Percentiles rank a stretch among this genome's conserved stretches.
Evolutionary conservation across 192 early-diverging fungal species (phyloP).

Genomic region (Pecoramyces ruminantium): DNA sequence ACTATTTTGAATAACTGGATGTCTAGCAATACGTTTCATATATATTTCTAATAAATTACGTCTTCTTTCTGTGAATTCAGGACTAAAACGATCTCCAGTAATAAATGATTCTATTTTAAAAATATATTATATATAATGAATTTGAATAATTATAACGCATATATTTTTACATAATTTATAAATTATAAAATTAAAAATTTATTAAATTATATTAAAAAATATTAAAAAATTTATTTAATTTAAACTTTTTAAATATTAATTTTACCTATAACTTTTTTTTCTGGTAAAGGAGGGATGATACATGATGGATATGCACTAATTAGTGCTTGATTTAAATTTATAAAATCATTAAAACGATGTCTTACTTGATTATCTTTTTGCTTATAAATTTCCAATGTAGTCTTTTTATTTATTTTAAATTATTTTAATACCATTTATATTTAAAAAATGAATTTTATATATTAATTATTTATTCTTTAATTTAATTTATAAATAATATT

Average conservation of each 20-base stretch:
- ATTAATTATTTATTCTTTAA: too few species aligned
- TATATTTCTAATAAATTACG: slow-evolving; percentile 63
- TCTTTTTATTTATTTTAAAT: too few species aligned
- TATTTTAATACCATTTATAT: too few species aligned
- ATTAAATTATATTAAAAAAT: not conserved
- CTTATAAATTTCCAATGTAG: slow-evolving; percentile 30
- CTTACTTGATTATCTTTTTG: slow-evolving; percentile 44
- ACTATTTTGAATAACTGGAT: slow-evolving; percentile 61
- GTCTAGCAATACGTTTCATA: slow-evolving; percentile 58
- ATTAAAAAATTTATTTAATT: not conserved
- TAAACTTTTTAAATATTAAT: not conserved
- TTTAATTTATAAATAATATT: not conserved
- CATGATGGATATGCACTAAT: slow-evolving; percentile 56
- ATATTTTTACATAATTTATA: too few species aligned
- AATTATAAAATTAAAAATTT: not conserved
- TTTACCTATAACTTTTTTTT: slow-evolving; percentile 72
- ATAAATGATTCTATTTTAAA: slow-evolving; percentile 33
- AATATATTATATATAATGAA: too few species aligned
- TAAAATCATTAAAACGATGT: slow-evolving; percentile 90
- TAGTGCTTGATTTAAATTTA: slow-evolving; percentile 65
- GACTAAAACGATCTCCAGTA: slow-evolving; percentile 83
- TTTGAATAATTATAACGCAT: too few species aligned
- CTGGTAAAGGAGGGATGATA: slow-evolving; percentile 78
- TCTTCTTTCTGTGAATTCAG: slow-evolving; percentile 78
- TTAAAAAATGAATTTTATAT: too few species aligned